phyloP scores from a whole-genome alignment of 1,284 basidiomycete genomes.

The Anthracocystis panici-leucophaei region DNA sequence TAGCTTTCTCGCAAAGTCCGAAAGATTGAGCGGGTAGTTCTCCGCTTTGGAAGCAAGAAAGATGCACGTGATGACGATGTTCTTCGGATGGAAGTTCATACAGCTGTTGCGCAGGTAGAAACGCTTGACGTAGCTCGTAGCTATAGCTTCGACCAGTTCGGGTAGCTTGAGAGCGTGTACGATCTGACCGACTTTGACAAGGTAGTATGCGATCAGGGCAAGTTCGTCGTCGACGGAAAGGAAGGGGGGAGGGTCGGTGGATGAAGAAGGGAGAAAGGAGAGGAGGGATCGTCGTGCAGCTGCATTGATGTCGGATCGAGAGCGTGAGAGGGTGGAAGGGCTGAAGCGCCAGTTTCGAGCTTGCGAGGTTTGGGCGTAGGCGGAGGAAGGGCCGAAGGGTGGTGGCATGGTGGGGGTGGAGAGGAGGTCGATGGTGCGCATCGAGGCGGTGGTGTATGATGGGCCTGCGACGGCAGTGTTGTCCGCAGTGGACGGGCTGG shows the following conservation, averaged over 20 bases:
- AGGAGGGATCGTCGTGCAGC: constrained; percentile 27
- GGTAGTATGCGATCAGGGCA: constrained; percentile 88
- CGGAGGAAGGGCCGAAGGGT: constrained; percentile 44
- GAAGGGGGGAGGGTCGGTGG: constrained; percentile 73
- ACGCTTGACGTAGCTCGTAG: constrained; percentile 89
- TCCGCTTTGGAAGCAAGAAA: constrained; percentile 97
- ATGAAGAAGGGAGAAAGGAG: constrained; percentile 9
- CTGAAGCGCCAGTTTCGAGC: constrained; percentile 64
- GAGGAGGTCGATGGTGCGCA: constrained; percentile 28
- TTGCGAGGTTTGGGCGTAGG: constrained; percentile 61
- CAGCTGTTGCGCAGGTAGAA: constrained; percentile 98
- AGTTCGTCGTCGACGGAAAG: constrained; percentile 85
- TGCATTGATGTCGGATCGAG: constrained; percentile 29
- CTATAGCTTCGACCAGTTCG: constrained; percentile 91
- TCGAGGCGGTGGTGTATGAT: constrained; percentile 23
- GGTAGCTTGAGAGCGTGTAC: constrained; percentile 88
- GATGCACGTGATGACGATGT: constrained; percentile 88
- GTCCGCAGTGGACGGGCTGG: background rate
- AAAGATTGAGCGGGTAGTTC: constrained; percentile 88
- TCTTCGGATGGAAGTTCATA: constrained; percentile 99
- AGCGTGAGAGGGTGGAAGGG: constrained; percentile 13
- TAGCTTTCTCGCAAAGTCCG: constrained; percentile 76
- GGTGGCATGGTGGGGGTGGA: constrained; percentile 41
- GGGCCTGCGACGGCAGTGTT: background rate
- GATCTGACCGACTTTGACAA: constrained; percentile 84